phyloP scores from a whole-genome alignment of 768 basidiomycete species.

The Psilocybe tampanensis region DNA sequence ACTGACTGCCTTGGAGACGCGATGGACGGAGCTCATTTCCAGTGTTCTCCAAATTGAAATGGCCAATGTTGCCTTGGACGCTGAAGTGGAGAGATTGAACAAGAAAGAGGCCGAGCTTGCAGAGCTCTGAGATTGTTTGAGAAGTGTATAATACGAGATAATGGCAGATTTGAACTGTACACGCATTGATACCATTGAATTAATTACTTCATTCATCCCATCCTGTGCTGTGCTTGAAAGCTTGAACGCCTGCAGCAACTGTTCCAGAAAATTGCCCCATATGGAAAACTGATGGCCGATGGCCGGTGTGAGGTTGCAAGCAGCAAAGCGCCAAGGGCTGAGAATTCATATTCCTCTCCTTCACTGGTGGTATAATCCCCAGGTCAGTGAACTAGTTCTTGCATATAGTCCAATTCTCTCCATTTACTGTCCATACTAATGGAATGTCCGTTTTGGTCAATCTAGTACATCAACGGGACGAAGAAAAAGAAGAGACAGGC shows the following conservation, averaged over 20 bases:
- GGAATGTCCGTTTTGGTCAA: slow-evolving; percentile 8
- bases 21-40: slow-evolving; percentile 94
- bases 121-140: slow-evolving; percentile 29
- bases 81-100: slow-evolving; percentile 67
- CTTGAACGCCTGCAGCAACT: too few relatives aligned
- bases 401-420: neutral
- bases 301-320: slow-evolving; percentile 22
- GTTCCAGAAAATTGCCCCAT: slow-evolving; percentile 14
- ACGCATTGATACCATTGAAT: neutral
- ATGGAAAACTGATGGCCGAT: slow-evolving; percentile 17
- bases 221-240: too few relatives aligned
- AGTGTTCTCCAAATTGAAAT: slow-evolving; percentile 93
- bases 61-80: slow-evolving; percentile 89
- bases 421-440: neutral
- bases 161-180: slow-evolving; percentile 8
- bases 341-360: slow-evolving; percentile 31
- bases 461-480: slow-evolving; percentile 30
- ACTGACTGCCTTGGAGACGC: slow-evolving; percentile 77
- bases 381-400: slow-evolving; percentile 31
- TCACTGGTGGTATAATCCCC: slow-evolving; percentile 40
- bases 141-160: slow-evolving; percentile 14
- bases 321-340: slow-evolving; percentile 19
- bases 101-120: slow-evolving; percentile 64
- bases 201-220: neutral
- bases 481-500: slow-evolving; percentile 42